Base-by-base conservation (phyloP, 2,329 filamentous ascomycete species). In the Claviceps maximensis region DNA sequence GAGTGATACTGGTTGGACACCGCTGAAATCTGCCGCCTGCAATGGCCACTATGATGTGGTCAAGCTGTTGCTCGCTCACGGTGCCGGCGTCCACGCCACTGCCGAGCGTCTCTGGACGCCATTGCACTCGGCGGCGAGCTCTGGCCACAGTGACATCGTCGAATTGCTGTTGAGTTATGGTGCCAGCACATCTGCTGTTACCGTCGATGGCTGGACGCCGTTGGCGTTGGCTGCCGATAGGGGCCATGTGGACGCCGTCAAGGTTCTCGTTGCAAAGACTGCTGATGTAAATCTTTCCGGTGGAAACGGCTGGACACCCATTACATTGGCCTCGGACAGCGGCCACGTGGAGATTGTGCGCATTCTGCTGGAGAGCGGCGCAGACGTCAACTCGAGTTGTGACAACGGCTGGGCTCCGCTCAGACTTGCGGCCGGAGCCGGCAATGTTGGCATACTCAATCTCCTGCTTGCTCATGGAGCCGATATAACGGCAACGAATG, bases 91-190 rank as follows among this genome's bases (percentile, higher is more conserved):
- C 5, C 27, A 56, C 27, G 40, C 40, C 6, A 44, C 54, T 17
- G 53, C 53, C 12, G 27, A 29, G 27, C 4, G 8, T 29, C 44
- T 49, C 13, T 57, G 54, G 54, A 55, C 53, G 44, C 52, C 57
- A 13, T 42, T 58, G 42, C 56, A 57, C 46, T 55, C 53, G 5
- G 57, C 57, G 4, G 55, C 57, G 8, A 54, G 54, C 9, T 29
- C 27, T 29, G 27, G 27, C 27, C 27, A 29, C 27, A 8, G 8
- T 8, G 4, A 8, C 27, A 41, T 57, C 9, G 50, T 54, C 2
- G 33, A 53, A 15, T 44, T 56, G 13, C 46, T 58, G 12, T 21
- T 57, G 1, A 48, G 50, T 38, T 21, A 53, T 31, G 51, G 50
- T 4, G 57, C 56, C 4, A 25, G 53, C 25, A 44, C 47, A 2